Conservation (phyloP, 257 asterid genomes). For the Solanum microdontum region DNA sequence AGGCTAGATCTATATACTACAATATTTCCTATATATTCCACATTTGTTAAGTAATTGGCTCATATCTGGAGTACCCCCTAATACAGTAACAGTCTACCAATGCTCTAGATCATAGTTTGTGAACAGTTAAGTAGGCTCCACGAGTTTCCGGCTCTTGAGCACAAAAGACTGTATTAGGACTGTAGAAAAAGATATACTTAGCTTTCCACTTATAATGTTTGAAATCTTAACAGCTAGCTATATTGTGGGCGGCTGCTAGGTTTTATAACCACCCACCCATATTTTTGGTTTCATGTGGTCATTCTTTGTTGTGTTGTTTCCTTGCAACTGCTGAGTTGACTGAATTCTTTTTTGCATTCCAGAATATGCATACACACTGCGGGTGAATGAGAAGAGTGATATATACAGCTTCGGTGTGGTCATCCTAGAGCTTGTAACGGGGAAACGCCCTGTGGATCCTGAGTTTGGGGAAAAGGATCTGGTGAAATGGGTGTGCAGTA, state of each 20-base stretch:
- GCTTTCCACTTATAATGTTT: background rate
- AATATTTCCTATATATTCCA: background rate
- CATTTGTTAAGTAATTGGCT: background rate
- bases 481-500: slow-evolving; percentile 88
- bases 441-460: slow-evolving; percentile 76
- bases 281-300: background rate
- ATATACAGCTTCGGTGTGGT: slow-evolving; percentile 89
- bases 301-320: background rate
- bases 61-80: background rate
- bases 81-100: background rate
- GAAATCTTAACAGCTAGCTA: background rate
- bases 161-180: background rate
- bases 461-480: slow-evolving; percentile 88
- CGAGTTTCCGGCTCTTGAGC: background rate
- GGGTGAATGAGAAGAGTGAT: slow-evolving; percentile 95
- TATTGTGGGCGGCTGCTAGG: background rate
- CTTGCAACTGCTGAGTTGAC: background rate
- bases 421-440: slow-evolving; percentile 62
- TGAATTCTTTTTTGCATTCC: slow-evolving; percentile 9
- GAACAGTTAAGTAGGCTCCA: background rate
- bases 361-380: slow-evolving; percentile 86
- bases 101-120: background rate
- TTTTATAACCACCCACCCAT: background rate
- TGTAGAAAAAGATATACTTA: background rate
- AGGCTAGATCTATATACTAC: background rate